Evolutionary conservation across 106 monocot genomes (phyloP).

Genomic region (Allium fistulosum): DNA sequence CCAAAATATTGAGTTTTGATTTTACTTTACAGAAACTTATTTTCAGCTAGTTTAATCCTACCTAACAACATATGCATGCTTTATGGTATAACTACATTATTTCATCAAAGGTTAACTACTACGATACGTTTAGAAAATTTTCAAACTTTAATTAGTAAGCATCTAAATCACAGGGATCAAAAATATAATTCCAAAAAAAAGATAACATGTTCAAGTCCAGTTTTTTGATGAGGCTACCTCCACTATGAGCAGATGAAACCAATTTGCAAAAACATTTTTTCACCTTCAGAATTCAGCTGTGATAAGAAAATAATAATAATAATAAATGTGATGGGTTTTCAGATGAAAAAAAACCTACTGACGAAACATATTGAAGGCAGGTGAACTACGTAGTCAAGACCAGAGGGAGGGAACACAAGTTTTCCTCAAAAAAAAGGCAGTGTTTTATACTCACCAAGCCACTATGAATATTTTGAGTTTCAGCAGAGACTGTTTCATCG

Average conservation of each 20-base stretch:
- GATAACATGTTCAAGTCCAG: conserved; percentile 20
- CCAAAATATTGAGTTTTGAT: no score
- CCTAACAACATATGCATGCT: no score
- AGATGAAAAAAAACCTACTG: background rate
- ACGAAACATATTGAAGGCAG: background rate
- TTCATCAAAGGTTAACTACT: no score
- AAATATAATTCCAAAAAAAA: no score
- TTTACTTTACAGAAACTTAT: no score
- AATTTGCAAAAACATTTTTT: conserved; percentile 10
- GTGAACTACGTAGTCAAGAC: background rate
- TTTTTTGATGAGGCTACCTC: conserved; percentile 4
- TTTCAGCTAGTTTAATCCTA: no score
- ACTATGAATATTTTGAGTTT: background rate
- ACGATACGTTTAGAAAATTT: no score
- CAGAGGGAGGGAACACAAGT: background rate
- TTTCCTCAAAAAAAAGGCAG: background rate
- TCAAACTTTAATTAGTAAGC: no score
- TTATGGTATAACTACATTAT: no score
- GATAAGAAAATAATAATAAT: background rate
- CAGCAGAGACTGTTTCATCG: conserved; percentile 1
- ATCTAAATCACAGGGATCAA: no score
- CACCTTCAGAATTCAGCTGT: conserved; percentile 6
- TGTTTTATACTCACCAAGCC: conserved; percentile 1
- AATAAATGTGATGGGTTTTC: background rate
- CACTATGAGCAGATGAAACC: conserved; percentile 7